Conservation (phyloP, 2,329 filamentous ascomycete species). For the Monosporascus sp. region DNA sequence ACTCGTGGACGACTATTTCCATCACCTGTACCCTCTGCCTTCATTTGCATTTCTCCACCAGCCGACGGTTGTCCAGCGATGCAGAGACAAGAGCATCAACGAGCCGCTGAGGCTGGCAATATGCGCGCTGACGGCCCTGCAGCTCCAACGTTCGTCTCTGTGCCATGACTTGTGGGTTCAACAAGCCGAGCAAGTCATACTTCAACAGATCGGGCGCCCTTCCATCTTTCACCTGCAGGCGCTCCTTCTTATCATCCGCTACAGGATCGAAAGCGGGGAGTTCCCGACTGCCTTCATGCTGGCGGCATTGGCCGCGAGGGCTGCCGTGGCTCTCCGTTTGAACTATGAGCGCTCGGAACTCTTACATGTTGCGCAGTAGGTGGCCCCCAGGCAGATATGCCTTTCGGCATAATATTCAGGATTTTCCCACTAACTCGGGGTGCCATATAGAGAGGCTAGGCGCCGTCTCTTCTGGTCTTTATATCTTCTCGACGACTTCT, state of each 20-base stretch:
- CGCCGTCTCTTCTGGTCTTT: slow-evolving; percentile 36
- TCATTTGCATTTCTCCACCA: slow-evolving; percentile 32
- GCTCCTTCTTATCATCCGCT: slow-evolving; percentile 25
- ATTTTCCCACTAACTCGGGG: background rate
- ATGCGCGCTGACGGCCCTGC: slow-evolving; percentile 27
- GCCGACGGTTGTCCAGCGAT: slow-evolving; percentile 26
- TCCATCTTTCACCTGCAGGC: slow-evolving; percentile 29
- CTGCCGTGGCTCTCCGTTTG: slow-evolving; percentile 32
- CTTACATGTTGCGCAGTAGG: slow-evolving; percentile 23
- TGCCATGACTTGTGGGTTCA: slow-evolving; percentile 24
- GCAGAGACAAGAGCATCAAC: slow-evolving; percentile 25
- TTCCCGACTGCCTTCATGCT: slow-evolving; percentile 32
- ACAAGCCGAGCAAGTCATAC: slow-evolving; percentile 26
- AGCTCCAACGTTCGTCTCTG: slow-evolving; percentile 18
- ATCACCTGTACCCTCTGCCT: slow-evolving; percentile 25
- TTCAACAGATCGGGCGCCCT: slow-evolving; percentile 26
- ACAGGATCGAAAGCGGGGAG: slow-evolving; percentile 27
- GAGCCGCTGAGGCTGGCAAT: slow-evolving; percentile 27
- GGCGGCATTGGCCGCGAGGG: slow-evolving; percentile 29
- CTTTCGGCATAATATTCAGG: background rate
- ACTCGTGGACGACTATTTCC: slow-evolving; percentile 26
- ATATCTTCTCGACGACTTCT: slow-evolving; percentile 35
- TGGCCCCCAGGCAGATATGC: background rate
- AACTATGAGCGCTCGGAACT: slow-evolving; percentile 34
- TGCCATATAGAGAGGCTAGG: slow-evolving; percentile 24